Base-by-base conservation (phyloP, 2,329 filamentous ascomycete species). In the Xylaria hypoxylon region DNA sequence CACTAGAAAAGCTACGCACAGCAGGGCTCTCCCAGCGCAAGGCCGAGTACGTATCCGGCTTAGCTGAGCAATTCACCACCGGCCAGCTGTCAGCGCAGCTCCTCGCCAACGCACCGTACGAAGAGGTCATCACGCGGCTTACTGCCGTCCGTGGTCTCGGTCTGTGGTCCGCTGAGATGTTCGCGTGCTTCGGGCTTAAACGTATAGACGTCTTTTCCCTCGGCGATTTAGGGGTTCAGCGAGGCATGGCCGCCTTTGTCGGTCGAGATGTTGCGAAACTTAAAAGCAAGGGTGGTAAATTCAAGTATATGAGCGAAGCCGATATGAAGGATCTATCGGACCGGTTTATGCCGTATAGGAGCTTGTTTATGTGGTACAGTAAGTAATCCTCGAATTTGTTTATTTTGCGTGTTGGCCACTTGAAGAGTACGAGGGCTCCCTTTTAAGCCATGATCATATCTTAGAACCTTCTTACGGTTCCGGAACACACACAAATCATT, bases 141-240 rank as follows among this genome's bases (percentile, higher is more conserved):
- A 93, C 92, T 53, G 92, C 94, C 0, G 94, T 99, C 5, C 86
- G 95, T 10, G 96, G 96, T 0, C 81, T 98, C 56, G 96, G 96
- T 0, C 86, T 85, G 60, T 98, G 96, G 96, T 94, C 90, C 53
- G 94, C 97, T 15, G 94, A 97, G 83, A 98, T 99, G 96, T 99
- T 99, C 83, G 93, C 94, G 56, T 93, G 92, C 79, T 98, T 99
- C 79, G 92, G 89, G n/a, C 83, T 99, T 45, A 98, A 97, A 85
- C 86, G 94, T 13, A 91, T 94, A 85, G 95, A 99, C 80, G 92
- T 99, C 24, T 97, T 98, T 77, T 93, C 91, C 24, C 90, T 93
- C 0, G 95, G 96, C 0, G 95, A 99, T 80, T 80, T 99, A 68
- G 96, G 96, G 4, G 93, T 99, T 51, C 96, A 98, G 86, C 85